Base-by-base conservation (phyloP, 345 rosid species). In the Citrus maxima region DNA sequence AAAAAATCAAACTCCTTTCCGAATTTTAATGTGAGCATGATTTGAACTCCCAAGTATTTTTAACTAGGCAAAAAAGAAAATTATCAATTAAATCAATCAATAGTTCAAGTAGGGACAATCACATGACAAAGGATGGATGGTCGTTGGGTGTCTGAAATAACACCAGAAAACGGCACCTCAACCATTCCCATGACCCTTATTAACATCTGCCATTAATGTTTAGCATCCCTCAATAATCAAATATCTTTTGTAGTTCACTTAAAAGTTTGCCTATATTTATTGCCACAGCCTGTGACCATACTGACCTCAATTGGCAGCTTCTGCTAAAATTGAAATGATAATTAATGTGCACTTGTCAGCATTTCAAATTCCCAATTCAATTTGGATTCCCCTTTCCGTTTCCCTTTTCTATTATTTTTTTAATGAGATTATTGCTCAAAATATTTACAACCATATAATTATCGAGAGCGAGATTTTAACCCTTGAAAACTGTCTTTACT, bases 161-260 rank as follows among this genome's bases (percentile, higher is more conserved):
- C 51, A 34, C 51, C 10, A 51, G 64, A 76, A 13, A 76, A 76
- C 16, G 78, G 64, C 79, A 38, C 25, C 72, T n/a, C 82, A 82
- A 64, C 82, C 30, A 65, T 75, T 75, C 65, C 74, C 77, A 40
- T 73, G 72, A 28, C 34, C 62, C 46, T 7, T 72, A 59, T 79
- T 79, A 63, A 76, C 79, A 28, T 73, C 81, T 32, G 40, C 34
- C 79, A 77, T 82, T 70, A 82, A 82, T 60, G 79, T 72, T 59
- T 30, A 13, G 55, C 7, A 56, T 13, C 74, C 73, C 78, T 67
- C 74, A 63, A 77, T 64, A 69, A 25, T 30, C 25, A 61, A 28
- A 30, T 4, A 27, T 12, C 18, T 27, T 51, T 5, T 35, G 30
- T 21, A 13, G 7, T 22, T 61, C 76, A 3, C 67, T 28, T 28